Percentiles rank a stretch among this genome's conserved stretches.
Conservation (phyloP, 1,284 basidiomycete species). For the Trametes sp. region DNA sequence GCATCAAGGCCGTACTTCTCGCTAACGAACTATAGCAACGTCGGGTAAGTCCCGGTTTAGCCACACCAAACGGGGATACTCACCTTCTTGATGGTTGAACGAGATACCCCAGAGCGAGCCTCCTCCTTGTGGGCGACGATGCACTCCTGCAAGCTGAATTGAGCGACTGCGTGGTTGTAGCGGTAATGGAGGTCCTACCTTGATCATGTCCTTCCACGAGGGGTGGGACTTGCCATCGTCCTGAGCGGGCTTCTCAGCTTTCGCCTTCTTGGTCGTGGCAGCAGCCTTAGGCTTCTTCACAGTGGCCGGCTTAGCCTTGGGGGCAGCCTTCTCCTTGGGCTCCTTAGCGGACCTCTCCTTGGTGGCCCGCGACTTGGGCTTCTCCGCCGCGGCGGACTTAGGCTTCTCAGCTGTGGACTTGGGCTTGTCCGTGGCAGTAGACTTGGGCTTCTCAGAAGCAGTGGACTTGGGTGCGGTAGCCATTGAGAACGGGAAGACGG, state of each 20-base stretch:
- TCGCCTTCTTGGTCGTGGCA: constrained; percentile 39
- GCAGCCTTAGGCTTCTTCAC: constrained; percentile 45
- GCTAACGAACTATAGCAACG: constrained; percentile 65
- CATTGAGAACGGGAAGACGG: constrained; percentile 20
- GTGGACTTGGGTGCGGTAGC: constrained; percentile 33
- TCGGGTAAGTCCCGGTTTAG: background rate
- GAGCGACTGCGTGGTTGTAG: background rate
- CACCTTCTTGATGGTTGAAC: constrained; percentile 90
- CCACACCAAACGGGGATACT: constrained; percentile 13
- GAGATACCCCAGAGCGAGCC: constrained; percentile 85
- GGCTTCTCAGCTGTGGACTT: constrained; percentile 32
- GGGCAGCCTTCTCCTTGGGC: constrained; percentile 51
- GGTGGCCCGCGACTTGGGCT: constrained; percentile 28
- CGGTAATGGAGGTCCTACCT: constrained; percentile 51
- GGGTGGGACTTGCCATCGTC: constrained; percentile 54
- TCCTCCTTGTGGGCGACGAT: constrained; percentile 79
- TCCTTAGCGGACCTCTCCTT: constrained; percentile 42
- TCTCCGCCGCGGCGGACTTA: constrained; percentile 26
- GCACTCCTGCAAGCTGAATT: constrained; percentile 67
- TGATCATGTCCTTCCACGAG: constrained; percentile 82
- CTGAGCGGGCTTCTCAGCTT: constrained; percentile 46
- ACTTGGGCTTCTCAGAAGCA: constrained; percentile 33
- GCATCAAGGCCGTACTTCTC: constrained; percentile 83
- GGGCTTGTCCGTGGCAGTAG: constrained; percentile 31
- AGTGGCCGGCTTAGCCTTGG: constrained; percentile 49